Percentiles rank a stretch among this genome's conserved stretches.
phyloP scores from a whole-genome alignment of 2,329 filamentous ascomycete species.

The Mariannaea sp. region DNA sequence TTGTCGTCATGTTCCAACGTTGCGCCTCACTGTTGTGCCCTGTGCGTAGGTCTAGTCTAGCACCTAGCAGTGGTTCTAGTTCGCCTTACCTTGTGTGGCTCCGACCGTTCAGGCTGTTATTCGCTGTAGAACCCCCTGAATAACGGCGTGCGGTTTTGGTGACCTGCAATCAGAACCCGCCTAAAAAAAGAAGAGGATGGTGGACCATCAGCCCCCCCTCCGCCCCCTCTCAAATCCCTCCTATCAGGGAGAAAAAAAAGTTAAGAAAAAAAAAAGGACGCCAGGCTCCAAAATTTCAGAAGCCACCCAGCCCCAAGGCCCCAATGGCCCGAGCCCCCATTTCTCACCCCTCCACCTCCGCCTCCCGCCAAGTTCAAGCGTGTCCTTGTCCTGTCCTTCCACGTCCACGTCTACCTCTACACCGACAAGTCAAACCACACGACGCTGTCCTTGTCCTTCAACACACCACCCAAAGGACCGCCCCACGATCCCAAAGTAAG shows the following conservation, averaged over 20 bases:
- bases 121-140: neutral
- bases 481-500: constrained; percentile 39
- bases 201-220: neutral
- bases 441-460: constrained; percentile 39
- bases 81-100: neutral
- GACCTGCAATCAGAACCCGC: too few species aligned
- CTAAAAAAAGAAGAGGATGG: neutral
- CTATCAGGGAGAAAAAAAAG: constrained; percentile 11
- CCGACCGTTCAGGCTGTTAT: neutral
- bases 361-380: constrained; percentile 24
- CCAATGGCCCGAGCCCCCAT: constrained; percentile 28
- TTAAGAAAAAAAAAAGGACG: constrained; percentile 17
- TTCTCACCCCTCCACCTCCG: constrained; percentile 34
- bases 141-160: neutral
- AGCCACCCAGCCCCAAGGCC: too few species aligned
- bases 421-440: constrained; percentile 41
- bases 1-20: neutral
- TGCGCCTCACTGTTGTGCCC: neutral
- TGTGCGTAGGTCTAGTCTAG: too few species aligned
- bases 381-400: constrained; percentile 14
- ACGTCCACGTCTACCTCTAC: constrained; percentile 36
- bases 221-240: constrained; percentile 23
- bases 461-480: constrained; percentile 39
- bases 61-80: neutral
- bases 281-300: constrained; percentile 32